A percentile compares a stretch with the other conserved stretches of the same genome.
Conservation (phyloP, 768 basidiomycete species). For the Rhodotorula taiwanensis region DNA sequence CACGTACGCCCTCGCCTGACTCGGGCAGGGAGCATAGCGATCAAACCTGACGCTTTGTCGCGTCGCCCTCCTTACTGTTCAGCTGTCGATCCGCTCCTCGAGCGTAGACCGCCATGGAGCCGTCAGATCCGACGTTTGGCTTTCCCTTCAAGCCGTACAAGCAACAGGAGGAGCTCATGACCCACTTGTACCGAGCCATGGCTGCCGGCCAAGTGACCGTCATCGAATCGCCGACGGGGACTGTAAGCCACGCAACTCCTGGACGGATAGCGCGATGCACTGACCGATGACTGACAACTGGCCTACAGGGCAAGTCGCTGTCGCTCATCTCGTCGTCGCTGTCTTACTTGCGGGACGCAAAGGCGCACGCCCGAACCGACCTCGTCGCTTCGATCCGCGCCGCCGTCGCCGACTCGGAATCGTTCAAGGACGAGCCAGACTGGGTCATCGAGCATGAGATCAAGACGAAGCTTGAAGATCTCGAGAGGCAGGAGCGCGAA, state of each 20-base stretch:
- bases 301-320: conserved; percentile 70
- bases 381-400: conserved; percentile 20
- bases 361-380: conserved; percentile 44
- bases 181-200: conserved; percentile 70
- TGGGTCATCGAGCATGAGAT: conserved; percentile 73
- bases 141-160: conserved; percentile 83
- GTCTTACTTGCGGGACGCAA: conserved; percentile 61
- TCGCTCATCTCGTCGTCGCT: conserved; percentile 69
- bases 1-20: no score
- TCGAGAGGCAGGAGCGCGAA: conserved; percentile 49
- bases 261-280: background rate
- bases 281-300: background rate
- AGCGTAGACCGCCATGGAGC: background rate
- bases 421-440: conserved; percentile 48
- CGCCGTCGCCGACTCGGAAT: background rate
- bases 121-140: conserved; percentile 23
- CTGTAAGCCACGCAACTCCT: conserved; percentile 50
- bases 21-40: no score
- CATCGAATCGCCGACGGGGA: conserved; percentile 83
- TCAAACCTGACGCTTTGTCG: no score
- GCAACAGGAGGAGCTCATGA: conserved; percentile 83
- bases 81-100: background rate
- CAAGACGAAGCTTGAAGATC: conserved; percentile 57
- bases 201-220: conserved; percentile 68
- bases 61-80: no score